These are phyloP conservation scores for Dittrichia graveolens DNA, from an alignment of 129 eudicot species.

Conservation along the genomic window DNA sequence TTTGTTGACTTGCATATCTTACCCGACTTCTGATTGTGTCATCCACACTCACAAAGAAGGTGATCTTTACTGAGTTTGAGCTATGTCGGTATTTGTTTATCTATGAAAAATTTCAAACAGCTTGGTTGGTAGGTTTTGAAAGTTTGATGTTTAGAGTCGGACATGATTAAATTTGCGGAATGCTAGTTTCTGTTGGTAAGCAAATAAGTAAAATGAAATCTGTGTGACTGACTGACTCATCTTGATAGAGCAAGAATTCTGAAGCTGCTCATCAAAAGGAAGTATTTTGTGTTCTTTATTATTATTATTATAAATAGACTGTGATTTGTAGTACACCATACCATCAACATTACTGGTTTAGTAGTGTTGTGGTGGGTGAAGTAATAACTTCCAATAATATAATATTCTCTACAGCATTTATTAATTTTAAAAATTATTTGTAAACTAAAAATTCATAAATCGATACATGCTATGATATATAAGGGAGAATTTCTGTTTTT, in stretches of 20 bases:
- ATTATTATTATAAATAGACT: too few relatives aligned
- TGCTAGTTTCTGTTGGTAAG: slow-evolving; percentile 26
- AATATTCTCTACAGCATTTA: too few relatives aligned
- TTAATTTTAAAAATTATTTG: too few relatives aligned
- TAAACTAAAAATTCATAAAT: too few relatives aligned
- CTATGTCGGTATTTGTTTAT: background rate
- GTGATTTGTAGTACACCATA: too few relatives aligned
- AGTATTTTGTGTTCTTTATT: too few relatives aligned
- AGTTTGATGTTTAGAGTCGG: slow-evolving; percentile 33
- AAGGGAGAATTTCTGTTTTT: too few relatives aligned
- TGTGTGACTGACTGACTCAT: slow-evolving; percentile 12
- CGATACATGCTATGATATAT: too few relatives aligned
- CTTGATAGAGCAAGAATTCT: slow-evolving; percentile 11
- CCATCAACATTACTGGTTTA: too few relatives aligned
- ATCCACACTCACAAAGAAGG: slow-evolving; percentile 93
- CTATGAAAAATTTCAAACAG: slow-evolving; percentile 13
- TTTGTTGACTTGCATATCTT: slow-evolving; percentile 80
- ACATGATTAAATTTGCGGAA: slow-evolving; percentile 18
- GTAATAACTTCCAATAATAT: too few relatives aligned
- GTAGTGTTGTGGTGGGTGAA: too few relatives aligned
- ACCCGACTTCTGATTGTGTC: slow-evolving; percentile 88
- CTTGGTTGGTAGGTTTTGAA: slow-evolving; percentile 25
- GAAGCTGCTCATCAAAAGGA: background rate
- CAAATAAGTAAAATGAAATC: slow-evolving; percentile 22
- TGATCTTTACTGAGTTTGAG: slow-evolving; percentile 63